Conservation (phyloP, 1,139 yeast genomes). For the Saccharomyces hybrid region DNA sequence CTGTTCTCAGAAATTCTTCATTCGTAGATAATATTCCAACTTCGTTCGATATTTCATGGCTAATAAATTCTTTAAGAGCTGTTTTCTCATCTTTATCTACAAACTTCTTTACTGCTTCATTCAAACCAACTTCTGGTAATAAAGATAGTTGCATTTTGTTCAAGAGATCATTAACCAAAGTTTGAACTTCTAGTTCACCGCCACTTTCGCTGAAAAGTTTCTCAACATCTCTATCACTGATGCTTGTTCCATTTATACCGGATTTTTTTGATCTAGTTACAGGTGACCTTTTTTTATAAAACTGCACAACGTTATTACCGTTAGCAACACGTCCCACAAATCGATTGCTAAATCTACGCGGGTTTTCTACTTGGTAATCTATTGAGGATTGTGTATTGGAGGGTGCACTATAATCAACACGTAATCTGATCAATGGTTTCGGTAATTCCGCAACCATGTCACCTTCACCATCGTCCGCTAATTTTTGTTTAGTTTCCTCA, state of each 20-base stretch:
- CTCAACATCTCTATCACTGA: slow-evolving; percentile 24
- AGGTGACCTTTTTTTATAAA: slow-evolving; percentile 42
- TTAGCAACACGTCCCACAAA: slow-evolving; percentile 92
- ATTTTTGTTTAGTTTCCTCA: slow-evolving; percentile 38
- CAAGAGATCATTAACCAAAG: slow-evolving; percentile 53
- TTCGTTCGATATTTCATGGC: slow-evolving; percentile 56
- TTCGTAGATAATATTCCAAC: slow-evolving; percentile 46
- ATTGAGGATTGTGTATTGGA: slow-evolving; percentile 15
- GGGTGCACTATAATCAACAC: slow-evolving; percentile 77
- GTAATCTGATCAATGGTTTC: slow-evolving; percentile 68
- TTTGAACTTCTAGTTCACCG: slow-evolving; percentile 46
- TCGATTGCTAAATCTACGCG: slow-evolving; percentile 77
- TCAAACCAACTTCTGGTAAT: slow-evolving; percentile 70
- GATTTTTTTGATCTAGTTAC: slow-evolving; percentile 25
- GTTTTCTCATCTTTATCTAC: slow-evolving; percentile 78
- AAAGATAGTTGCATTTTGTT: slow-evolving; percentile 56
- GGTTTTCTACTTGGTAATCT: slow-evolving; percentile 85
- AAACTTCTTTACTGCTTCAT: slow-evolving; percentile 60
- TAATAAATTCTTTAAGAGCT: slow-evolving; percentile 61
- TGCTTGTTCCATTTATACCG: slow-evolving; percentile 17
- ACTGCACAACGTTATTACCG: slow-evolving; percentile 72
- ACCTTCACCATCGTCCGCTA: slow-evolving; percentile 20
- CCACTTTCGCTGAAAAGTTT: slow-evolving; percentile 13
- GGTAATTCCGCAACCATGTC: slow-evolving; percentile 35
- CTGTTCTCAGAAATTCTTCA: slow-evolving; percentile 33